Percentiles rank a stretch among this genome's conserved stretches.
phyloP scores from a whole-genome alignment of 257 asterid species.

The Solanum piurae region DNA sequence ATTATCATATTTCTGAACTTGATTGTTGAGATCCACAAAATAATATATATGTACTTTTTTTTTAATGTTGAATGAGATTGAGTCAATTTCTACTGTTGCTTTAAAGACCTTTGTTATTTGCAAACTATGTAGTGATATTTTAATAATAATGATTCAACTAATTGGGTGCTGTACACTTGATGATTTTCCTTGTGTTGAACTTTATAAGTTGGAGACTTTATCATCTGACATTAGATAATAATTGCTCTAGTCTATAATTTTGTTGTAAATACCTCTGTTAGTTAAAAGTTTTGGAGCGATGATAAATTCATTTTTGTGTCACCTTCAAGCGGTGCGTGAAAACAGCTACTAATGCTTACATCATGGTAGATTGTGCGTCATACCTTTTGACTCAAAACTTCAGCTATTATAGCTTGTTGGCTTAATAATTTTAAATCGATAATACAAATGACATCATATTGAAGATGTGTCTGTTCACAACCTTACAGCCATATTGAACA shows the following conservation, averaged over 20 bases:
- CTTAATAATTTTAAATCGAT: background rate
- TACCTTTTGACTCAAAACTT: background rate
- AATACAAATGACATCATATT: background rate
- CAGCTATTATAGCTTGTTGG: background rate
- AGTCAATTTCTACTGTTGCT: too few species aligned
- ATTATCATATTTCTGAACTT: background rate
- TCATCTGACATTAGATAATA: background rate
- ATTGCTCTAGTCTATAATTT: background rate
- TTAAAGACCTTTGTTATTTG: background rate
- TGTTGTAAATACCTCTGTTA: background rate
- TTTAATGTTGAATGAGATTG: too few species aligned
- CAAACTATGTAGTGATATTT: background rate
- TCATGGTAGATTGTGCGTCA: background rate
- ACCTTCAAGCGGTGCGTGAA: fast-evolving
- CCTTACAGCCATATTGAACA: background rate
- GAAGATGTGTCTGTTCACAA: background rate
- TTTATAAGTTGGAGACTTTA: background rate
- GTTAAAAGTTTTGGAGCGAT: background rate
- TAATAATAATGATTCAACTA: background rate
- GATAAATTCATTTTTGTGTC: background rate
- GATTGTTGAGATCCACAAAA: background rate
- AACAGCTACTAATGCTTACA: too few species aligned
- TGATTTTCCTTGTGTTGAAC: background rate
- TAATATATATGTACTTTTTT: background rate
- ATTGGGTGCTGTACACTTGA: background rate